Evolutionary conservation across 2,329 filamentous ascomycete species (phyloP), one percentile per base, ranked within the genome.

Genomic region (Hypoxylon sp.): DNA sequence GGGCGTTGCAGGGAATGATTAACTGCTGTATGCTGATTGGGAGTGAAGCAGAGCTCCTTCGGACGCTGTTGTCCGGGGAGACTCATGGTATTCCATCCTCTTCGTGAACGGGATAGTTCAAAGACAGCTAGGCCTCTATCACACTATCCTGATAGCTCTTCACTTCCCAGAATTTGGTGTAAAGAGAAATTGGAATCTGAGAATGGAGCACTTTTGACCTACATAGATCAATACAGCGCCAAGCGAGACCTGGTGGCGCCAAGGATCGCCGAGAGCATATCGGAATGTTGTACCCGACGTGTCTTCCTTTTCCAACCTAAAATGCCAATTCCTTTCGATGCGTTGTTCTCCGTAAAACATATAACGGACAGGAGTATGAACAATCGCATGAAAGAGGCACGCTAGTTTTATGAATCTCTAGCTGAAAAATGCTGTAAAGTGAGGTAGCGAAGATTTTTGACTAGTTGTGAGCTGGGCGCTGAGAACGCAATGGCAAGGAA

Each of bases 231-330:
- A 15, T 19, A 42, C 17, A 17, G 39, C 7, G n/a, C 39, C 39
- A 44, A 44, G 39, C 39, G 8, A 8, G 11, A 44, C 39, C 17
- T 15, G 15, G 39, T 17, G 29, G 35, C 29, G 54, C 54, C 54
- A 57, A 57, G 54, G 54, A 32, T 11, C 11, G 11, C 17, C 17
- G 2, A 19, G 39, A 44, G 39, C 17, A 32, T 21, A 57, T 57
- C 54, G 54, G 54, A 57, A 47, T 35, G 24, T 46, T 21, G 35
- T 27, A 17, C 27, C 50, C 59, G 29, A 21, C 11, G 13, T 42
- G 13, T 51, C 27, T 51, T 47, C 44, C 19, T n/a, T 29, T 50
- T 50, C 24, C 46, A 48, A 48, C 5, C 6, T 27, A 50, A 50
- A 15, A 27, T 15, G 44, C 17, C 6, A 15, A 27, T 15, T 31